Evolutionary conservation across 768 basidiomycete genomes (phyloP).

Genomic region (Cystofilobasidium bisporidii): DNA sequence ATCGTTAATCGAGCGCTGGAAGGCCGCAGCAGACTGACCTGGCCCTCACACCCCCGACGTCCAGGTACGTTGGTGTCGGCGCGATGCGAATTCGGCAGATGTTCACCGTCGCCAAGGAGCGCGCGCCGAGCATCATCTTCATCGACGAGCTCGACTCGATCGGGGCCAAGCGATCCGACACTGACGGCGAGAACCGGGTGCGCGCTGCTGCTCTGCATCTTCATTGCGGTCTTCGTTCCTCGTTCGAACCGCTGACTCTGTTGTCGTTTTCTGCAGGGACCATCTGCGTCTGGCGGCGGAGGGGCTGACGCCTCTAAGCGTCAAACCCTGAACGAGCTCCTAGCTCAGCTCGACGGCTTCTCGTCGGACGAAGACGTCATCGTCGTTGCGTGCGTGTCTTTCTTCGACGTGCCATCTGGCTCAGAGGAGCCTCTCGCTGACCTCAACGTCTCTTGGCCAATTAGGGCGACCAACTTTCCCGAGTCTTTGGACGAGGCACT

Average conservation of each 20-base stretch:
- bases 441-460: not conserved
- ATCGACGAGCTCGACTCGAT: conserved; percentile 95
- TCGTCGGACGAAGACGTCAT: conserved; percentile 81
- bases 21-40: too few relatives aligned
- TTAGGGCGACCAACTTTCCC: conserved; percentile 74
- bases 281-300: not conserved
- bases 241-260: too few relatives aligned
- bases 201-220: not conserved
- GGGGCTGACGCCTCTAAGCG: conserved; percentile 4
- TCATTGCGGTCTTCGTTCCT: not conserved
- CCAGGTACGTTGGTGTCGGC: conserved; percentile 58
- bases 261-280: not conserved
- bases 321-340: conserved; percentile 78
- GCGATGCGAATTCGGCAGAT: conserved; percentile 92
- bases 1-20: too few relatives aligned
- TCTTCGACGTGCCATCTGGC: too few relatives aligned
- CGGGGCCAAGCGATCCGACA: conserved; percentile 57
- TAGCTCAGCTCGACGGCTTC: conserved; percentile 98
- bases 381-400: conserved; percentile 65
- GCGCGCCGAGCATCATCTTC: conserved; percentile 94
- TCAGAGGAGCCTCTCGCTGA: not conserved
- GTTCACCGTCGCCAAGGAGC: conserved; percentile 85
- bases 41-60: too few relatives aligned
- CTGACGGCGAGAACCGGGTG: conserved; percentile 29
- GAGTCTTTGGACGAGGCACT: conserved; percentile 89